phyloP scores from a whole-genome alignment of 2,329 filamentous ascomycete genomes.

The Scedosporium boydii region DNA sequence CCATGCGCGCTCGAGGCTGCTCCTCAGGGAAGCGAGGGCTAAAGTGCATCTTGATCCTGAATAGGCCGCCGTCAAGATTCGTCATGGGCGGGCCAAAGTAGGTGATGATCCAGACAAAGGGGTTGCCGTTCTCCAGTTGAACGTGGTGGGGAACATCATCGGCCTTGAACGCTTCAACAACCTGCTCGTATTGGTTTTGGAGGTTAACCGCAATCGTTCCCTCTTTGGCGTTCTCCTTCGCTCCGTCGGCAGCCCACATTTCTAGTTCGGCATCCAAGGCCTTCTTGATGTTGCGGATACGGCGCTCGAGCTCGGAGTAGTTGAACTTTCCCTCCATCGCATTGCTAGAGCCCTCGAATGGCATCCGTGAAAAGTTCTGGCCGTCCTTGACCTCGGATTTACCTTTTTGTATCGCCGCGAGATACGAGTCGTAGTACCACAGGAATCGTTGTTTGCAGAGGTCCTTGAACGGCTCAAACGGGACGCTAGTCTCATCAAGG shows the following conservation, averaged over 20 bases:
- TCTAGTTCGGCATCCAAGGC: slow-evolving; percentile 63
- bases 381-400: slow-evolving; percentile 54
- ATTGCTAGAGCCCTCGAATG: slow-evolving; percentile 72
- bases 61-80: slow-evolving; percentile 83
- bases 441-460: slow-evolving; percentile 84
- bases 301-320: slow-evolving; percentile 62
- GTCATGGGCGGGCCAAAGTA: slow-evolving; percentile 91
- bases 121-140: slow-evolving; percentile 68
- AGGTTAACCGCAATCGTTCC: slow-evolving; percentile 72
- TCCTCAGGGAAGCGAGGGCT: slow-evolving; percentile 81
- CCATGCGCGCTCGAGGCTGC: slow-evolving; percentile 73
- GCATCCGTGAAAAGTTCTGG: slow-evolving; percentile 66
- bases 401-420: slow-evolving; percentile 59
- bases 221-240: slow-evolving; percentile 52
- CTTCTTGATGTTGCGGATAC: slow-evolving; percentile 59
- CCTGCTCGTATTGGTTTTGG: slow-evolving; percentile 75
- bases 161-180: slow-evolving; percentile 63
- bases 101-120: slow-evolving; percentile 80
- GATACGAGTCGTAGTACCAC: slow-evolving; percentile 91
- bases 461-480: slow-evolving; percentile 83
- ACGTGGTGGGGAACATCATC: slow-evolving; percentile 66
- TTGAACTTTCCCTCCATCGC: slow-evolving; percentile 80
- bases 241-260: slow-evolving; percentile 63
- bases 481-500: slow-evolving; percentile 42
- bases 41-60: slow-evolving; percentile 69